Base-by-base conservation (phyloP, 305 asterid species). In the Striga hermonthica region DNA sequence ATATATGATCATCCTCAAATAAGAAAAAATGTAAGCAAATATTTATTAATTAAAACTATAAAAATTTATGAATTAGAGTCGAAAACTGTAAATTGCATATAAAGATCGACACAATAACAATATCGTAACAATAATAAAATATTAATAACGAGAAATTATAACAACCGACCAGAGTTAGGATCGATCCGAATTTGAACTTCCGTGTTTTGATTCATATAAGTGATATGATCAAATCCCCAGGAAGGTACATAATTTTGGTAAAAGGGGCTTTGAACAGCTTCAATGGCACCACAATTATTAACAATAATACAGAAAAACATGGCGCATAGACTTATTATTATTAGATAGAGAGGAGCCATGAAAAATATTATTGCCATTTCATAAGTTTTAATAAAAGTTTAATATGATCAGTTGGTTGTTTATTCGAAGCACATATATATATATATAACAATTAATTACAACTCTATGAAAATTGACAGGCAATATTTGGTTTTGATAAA, bases 221-320 rank as follows among this genome's bases (percentile, higher is more conserved):
- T 39, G 6, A 75, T 5, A 61, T 75, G 73, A 0, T 69, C 39
- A 11, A 15, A 39, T 55, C 79, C 79, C 79, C 76, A 75, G 1
- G 1, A 0, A 13, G 28, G 13, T 3, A 13, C 4, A 47, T 70
- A 75, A 58, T 62, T 49, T 43, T 7, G 11, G n/a, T 16, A 39
- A 8, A 75, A 75, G 4, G 57, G 55, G 28, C 9, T 22, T 22
- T 22, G 16, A 6, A 13, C 56, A 68, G 55, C 68, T 40, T 31
- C 40, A 13, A 9, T 5, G 3, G n/a, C 12, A 14, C 13, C 50
- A 15, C 60, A 41, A 56, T 14, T 0, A 41, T 2, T 10, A 9
- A 28, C 67, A 14, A 56, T 6, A 39, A n/a, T 47, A 9, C 43
- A 48, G n/a, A 58, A 57, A 34, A 16, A 4, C 43, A 63, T 36